These are phyloP conservation scores for Sporisorium exsertum DNA, from an alignment of 1,284 basidiomycete species.

Conservation along the genomic window DNA sequence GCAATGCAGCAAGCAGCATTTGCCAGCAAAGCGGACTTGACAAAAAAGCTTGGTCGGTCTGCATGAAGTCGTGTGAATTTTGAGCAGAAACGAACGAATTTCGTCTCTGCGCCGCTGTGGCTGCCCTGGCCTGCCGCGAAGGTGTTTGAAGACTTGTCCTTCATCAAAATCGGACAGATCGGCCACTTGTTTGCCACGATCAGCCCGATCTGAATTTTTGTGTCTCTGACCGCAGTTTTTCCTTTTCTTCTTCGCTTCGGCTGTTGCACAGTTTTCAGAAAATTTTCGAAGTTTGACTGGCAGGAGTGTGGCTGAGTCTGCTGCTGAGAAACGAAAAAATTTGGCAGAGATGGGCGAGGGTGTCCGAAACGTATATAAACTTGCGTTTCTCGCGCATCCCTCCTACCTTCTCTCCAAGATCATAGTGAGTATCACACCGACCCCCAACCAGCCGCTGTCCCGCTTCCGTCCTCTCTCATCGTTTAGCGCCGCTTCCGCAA, in stretches of 20 bases:
- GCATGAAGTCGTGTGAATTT: slow-evolving; percentile 7
- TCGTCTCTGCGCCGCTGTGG: background rate
- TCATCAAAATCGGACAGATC: background rate
- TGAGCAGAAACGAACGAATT: background rate
- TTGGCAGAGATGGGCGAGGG: slow-evolving; percentile 2
- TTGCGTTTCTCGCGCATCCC: slow-evolving; percentile 32
- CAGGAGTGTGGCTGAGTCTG: too few species aligned
- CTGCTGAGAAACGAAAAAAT: slow-evolving; percentile 19
- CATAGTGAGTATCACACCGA: slow-evolving; percentile 49
- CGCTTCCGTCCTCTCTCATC: background rate
- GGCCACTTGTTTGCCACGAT: background rate
- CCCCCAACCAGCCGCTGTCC: slow-evolving; percentile 26
- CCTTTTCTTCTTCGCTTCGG: background rate
- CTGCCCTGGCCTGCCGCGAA: too few species aligned
- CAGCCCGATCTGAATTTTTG: background rate
- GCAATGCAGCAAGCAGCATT: background rate
- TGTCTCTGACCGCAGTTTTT: slow-evolving; percentile 1
- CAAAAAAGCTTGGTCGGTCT: background rate
- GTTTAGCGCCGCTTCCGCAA: background rate
- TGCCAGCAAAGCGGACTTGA: slow-evolving; percentile 5
- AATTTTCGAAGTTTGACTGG: slow-evolving; percentile 18
- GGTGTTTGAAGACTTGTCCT: too few species aligned
- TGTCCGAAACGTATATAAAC: slow-evolving; percentile 41
- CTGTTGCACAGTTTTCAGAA: background rate
- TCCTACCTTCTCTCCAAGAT: slow-evolving; percentile 49